phyloP scores from a whole-genome alignment of 768 basidiomycete genomes.

The Dendrothele bispora region DNA sequence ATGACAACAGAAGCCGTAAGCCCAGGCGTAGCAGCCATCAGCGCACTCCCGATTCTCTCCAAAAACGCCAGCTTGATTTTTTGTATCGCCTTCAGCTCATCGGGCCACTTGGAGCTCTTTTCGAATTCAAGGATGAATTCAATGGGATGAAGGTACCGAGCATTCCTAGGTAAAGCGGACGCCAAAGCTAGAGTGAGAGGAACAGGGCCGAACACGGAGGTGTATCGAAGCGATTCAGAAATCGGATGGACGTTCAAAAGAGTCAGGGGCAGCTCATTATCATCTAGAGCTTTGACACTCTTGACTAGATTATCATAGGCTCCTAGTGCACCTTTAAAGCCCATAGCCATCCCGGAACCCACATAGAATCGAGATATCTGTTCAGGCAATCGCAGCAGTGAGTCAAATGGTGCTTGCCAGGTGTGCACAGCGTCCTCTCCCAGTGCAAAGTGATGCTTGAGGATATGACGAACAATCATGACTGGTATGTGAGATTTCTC shows the following conservation, averaged over 20 bases:
- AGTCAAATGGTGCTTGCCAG: constrained; percentile 62
- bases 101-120: constrained; percentile 91
- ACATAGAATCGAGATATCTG: constrained; percentile 45
- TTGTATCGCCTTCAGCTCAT: constrained; percentile 89
- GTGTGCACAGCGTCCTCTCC: constrained; percentile 46
- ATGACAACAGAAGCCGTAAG: constrained; percentile 60
- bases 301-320: constrained; percentile 83
- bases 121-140: constrained; percentile 87
- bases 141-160: constrained; percentile 68
- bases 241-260: constrained; percentile 75
- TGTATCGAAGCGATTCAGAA: constrained; percentile 78
- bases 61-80: constrained; percentile 93
- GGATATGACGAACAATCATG: constrained; percentile 71
- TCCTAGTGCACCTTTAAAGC: constrained; percentile 70
- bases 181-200: constrained; percentile 59
- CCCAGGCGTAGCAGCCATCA: constrained; percentile 54
- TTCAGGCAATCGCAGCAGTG: constrained; percentile 57
- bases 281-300: constrained; percentile 68
- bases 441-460: constrained; percentile 77
- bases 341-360: constrained; percentile 40
- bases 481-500: constrained; percentile 78
- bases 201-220: constrained; percentile 78
- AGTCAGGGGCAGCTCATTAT: constrained; percentile 66
- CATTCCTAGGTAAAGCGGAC: constrained; percentile 52
- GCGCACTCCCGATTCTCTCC: constrained; percentile 68